phyloP scores from a whole-genome alignment of 1,284 basidiomycete species.

The Ustilago hordei region DNA sequence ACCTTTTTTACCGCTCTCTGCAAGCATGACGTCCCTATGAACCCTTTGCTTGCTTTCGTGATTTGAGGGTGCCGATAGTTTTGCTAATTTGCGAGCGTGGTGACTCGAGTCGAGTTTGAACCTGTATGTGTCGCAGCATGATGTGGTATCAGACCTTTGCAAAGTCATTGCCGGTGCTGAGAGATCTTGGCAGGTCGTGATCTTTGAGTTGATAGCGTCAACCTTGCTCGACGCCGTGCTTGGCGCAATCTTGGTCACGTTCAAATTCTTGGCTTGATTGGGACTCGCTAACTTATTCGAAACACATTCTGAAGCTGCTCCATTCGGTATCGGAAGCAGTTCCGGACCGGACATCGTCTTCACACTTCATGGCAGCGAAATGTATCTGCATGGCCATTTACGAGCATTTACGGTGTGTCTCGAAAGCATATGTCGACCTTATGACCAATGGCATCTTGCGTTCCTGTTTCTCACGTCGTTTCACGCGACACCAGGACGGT shows the following conservation, averaged over 20 bases:
- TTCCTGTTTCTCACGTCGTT: conserved; percentile 3
- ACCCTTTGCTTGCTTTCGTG: background rate
- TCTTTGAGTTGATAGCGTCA: background rate
- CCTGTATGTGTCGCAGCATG: background rate
- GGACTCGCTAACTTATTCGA: background rate
- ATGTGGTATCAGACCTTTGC: too few relatives aligned
- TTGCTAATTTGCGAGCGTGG: conserved; percentile 2
- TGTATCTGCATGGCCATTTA: background rate
- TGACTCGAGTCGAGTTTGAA: background rate
- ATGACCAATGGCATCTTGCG: conserved; percentile 1
- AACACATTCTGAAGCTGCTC: background rate
- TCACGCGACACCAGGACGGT: background rate
- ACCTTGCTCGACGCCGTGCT: background rate
- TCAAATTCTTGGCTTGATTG: background rate
- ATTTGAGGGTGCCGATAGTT: conserved; percentile 1
- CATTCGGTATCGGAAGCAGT: background rate
- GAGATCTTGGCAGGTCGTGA: background rate
- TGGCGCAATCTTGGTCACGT: background rate
- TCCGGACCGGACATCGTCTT: background rate
- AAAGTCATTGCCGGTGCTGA: background rate
- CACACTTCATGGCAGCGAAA: background rate
- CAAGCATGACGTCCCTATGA: conserved; percentile 5
- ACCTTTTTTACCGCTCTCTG: background rate
- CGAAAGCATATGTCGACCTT: background rate
- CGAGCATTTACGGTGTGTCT: background rate